Conservation (phyloP, 1,139 yeast genomes). For the Zhuliangozyma parablackwelliae region DNA sequence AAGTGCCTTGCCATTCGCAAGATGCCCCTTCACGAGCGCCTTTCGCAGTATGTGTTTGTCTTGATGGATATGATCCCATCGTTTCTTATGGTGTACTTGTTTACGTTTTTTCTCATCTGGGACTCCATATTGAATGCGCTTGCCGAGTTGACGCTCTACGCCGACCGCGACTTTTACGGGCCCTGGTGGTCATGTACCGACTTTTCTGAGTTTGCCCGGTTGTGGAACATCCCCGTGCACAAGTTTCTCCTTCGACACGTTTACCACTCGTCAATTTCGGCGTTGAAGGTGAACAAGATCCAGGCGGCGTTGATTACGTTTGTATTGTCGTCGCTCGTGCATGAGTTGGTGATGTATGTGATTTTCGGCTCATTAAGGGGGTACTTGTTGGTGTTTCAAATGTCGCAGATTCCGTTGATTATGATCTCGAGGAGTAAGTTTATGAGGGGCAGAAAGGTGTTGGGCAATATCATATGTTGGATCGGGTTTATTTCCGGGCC, state of each 20-base stretch:
- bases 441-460: constrained; percentile 49
- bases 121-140: constrained; percentile 84
- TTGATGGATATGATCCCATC: constrained; percentile 78
- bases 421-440: constrained; percentile 48
- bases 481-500: constrained; percentile 89
- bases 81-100: constrained; percentile 65
- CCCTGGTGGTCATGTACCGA: constrained; percentile 97
- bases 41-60: constrained; percentile 53
- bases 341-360: constrained; percentile 89
- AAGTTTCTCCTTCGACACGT: constrained; percentile 86
- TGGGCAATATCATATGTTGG: constrained; percentile 90
- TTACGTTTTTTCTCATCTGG: constrained; percentile 89
- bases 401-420: constrained; percentile 73
- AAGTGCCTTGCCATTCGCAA: constrained; percentile 50
- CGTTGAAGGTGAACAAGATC: constrained; percentile 58
- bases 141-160: constrained; percentile 82
- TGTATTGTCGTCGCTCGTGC: constrained; percentile 73
- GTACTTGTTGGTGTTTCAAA: constrained; percentile 73
- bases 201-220: constrained; percentile 90
- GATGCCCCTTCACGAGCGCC: constrained; percentile 43
- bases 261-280: constrained; percentile 84
- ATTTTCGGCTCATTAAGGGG: constrained; percentile 78
- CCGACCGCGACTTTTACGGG: constrained; percentile 89
- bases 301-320: constrained; percentile 81
- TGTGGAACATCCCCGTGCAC: constrained; percentile 97